These are phyloP conservation scores for Whalleya microplaca DNA, from an alignment of 2,329 filamentous ascomycete species.

Conservation along the genomic window DNA sequence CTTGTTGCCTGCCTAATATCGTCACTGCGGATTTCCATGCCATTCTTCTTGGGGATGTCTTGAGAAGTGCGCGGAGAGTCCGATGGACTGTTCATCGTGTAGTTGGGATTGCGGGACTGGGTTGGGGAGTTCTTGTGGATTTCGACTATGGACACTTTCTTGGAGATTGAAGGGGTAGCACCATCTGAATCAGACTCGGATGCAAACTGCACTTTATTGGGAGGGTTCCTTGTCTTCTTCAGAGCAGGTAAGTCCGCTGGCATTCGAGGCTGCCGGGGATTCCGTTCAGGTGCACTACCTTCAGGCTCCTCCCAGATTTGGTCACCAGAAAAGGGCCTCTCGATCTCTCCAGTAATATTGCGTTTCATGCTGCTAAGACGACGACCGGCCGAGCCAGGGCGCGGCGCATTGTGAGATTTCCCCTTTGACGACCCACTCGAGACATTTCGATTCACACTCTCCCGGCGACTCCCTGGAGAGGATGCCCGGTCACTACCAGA, in stretches of 20 bases:
- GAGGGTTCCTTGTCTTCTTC: conserved; percentile 66
- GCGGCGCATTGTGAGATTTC: conserved; percentile 44
- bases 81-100: conserved; percentile 67
- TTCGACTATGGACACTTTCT: conserved; percentile 61
- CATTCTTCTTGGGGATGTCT: conserved; percentile 68
- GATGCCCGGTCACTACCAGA: conserved; percentile 50
- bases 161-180: conserved; percentile 38
- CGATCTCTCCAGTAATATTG: conserved; percentile 70
- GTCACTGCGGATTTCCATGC: conserved; percentile 80
- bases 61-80: conserved; percentile 41
- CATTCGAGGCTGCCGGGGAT: conserved; percentile 29
- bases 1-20: conserved; percentile 91
- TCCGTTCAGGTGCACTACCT: conserved; percentile 38
- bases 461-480: conserved; percentile 37
- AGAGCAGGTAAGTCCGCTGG: conserved; percentile 49
- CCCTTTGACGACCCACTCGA: conserved; percentile 40
- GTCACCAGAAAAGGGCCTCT: conserved; percentile 71
- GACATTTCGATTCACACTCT: conserved; percentile 39
- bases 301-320: conserved; percentile 91
- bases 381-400: conserved; percentile 46
- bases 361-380: conserved; percentile 69
- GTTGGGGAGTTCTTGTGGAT: conserved; percentile 84
- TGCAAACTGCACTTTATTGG: conserved; percentile 63
- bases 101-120: conserved; percentile 80
- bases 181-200: conserved; percentile 48